Evolutionary conservation across 495 filamentous ascomycete genomes (phyloP), one percentile per base, ranked within the genome.

Genomic region (Lasiosphaeriaceae sp.): DNA sequence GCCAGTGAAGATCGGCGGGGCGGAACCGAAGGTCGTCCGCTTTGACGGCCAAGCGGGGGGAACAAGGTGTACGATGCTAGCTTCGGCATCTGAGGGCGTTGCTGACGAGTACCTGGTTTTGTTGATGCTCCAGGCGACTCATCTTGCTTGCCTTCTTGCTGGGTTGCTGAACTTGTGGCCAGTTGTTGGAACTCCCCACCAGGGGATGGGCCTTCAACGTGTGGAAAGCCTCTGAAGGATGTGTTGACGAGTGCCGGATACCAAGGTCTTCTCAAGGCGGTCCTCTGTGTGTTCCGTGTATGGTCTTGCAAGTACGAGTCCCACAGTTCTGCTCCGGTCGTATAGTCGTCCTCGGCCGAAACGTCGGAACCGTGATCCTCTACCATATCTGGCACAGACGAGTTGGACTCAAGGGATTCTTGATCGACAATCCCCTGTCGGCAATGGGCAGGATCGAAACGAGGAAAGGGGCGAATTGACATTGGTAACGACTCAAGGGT

Each of bases 281-380:
- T 23, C 37, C 44, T 29, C 16, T 58, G 31, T 20, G 50, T 24
- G 24, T 17, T 48, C 12, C 57, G 31, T 20, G 50, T 23, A 22
- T 21, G 51, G n/a, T 23, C 35, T n/a, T 58, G 57, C 58, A 56
- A 61, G 19, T 58, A 66, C 11, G 58, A 56, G 29, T 70, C 62
- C 69, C 69, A 71, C 9, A 62, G 37, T 21, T 61, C 58, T 2
- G 58, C 16, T 3, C 56, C 59, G 7, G 57, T 41, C 2, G 37
- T 35, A 24, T 55, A 58, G 34, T 70, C 69, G 19, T 70, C 69
- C 2, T 70, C 67, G 7, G 48, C 26, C 5, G 66, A 66, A n/a
- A 64, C 17, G 49, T 69, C 67, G 2, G 66, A 69, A 11, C 60
- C 67, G 8, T 60, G 58, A 52, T 70, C 69, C 43, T 69, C 62